Base-by-base conservation (phyloP, 1,139 yeast genomes). In the Candida pseudoviswanathii region DNA sequence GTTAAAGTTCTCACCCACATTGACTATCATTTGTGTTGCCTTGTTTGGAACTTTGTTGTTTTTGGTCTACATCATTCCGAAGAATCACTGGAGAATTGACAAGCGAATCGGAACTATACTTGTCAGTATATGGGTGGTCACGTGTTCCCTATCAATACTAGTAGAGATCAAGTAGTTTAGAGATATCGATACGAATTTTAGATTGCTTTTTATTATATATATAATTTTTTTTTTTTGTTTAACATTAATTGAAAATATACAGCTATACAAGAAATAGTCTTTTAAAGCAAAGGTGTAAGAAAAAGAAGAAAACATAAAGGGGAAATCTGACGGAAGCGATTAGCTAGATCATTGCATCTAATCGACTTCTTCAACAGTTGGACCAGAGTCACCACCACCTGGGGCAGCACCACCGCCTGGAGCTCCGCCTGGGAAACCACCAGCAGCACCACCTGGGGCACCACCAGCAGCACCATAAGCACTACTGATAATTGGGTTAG, bases 341-440 rank as follows among this genome's bases (percentile, higher is more conserved):
- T 16, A 16, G 16, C 16, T 16, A 16, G 16, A 37, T 24, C 22
- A 26, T 36, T 34, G 30, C 33, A 41, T 41, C 67, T 73, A 84
- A 66, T 84, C 89, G 61, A 84, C 89, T 70, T 84, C 89, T 69
- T 84, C 89, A 49, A 84, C 89, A 49, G 89, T 82, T 66, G 89
- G 89, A 47, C 88, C 89, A 52, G 68, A 59, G 43, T 68, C 73
- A 48, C 70, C 75, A 49, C 59, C 68, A 36, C 66, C 70, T 54
- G 72, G 74, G 16, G 75, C 75, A 51, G 67, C 75, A 29, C 73
- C 80, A 26, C 61, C 68, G 36, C 50, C 48, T 34, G 63, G 56
- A 29, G 61, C 63, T 11, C 66, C 70, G 55, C 78, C 79, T 54
- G 82, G 80, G 56, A 62, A 60, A 26, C 72, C 77, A 36, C 76